Base-by-base conservation (phyloP, 495 filamentous ascomycete species). In the Trichoderma gamsii region DNA sequence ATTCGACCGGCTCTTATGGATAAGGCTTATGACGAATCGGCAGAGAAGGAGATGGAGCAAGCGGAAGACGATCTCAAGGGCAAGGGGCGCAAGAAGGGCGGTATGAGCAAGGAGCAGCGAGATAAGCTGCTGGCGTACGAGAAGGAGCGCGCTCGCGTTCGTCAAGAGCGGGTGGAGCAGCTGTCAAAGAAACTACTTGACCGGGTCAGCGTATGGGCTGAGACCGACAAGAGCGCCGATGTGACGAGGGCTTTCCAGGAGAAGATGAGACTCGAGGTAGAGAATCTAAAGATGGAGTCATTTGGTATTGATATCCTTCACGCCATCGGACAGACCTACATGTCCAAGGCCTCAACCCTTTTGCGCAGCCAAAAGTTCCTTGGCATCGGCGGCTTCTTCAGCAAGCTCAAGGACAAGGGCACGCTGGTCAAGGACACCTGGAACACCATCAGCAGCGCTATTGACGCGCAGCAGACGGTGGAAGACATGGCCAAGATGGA, bases 201-300 rank as follows among this genome's bases (percentile, higher is more conserved):
- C 75, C 89, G 93, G 63, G 88, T 99, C 74, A 94, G 89, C 70
- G 88, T 98, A 11, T 97, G 93, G 93, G 97, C 95, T 13, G 95
- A 99, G 78, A 97, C 93, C 4, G 96, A 97, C 80, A 96, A 95
- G 80, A 87, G 88, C 38, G 56, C 76, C 1, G 92, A 96, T 74
- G 91, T 97, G 12, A 97, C 93, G 4, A 78, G 78, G 49, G 92
- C 96, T 2, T 99, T 98, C 78, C 88, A 92, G 73, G 91, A 92
- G 74, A 97, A 98, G 84, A 97, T 88, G 25, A 85, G 88, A n/a
- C 87, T 96, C 32, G 96, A 98, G 78, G 92, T 97, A 16, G 95
- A 99, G 82, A 96, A 97, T 72, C 79, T 98, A 71, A 99, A 98
- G 82, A 98, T 99, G 92, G 95, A 99, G 80, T 94, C 90, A 15